Base-by-base conservation (phyloP, 805 yeast genomes). In the Candida chauliodis region DNA sequence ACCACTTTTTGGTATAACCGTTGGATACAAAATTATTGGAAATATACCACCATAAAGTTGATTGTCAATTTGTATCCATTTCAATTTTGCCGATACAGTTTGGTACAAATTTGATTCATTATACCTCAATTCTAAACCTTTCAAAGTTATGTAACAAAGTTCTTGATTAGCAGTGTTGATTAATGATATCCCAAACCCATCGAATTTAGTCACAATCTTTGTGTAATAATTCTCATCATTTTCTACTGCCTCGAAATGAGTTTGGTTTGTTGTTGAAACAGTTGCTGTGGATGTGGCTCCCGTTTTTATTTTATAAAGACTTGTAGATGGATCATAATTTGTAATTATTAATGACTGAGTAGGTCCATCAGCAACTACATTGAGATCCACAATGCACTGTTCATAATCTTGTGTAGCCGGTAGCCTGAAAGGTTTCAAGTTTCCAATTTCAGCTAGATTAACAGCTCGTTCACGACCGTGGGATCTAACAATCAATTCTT, bases 311-410 rank as follows among this genome's bases (percentile, higher is more conserved):
- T 84, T 84, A 56, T 88, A 88, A 55, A 87, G 59, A 56, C 96
- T 85, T 5, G 76, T 71, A 2, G 80, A 75, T 5, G 90, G 83
- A 49, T 87, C 93, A 52, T 87, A 87, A 40, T 85, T 81, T 1
- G 95, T 76, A 3, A 93, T 82, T 4, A 88, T 83, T 46, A 93
- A 72, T 0, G 95, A 82, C 59, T 88, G 96, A 1, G 90, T 80
- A 0, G 96, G 95, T 0, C 98, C 99, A 66, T 93, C 98, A 0
- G 97, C 98, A 29, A 88, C 82, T 13, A 93, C 97, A 53, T 89
- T 87, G 50, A 95, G 65, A 50, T 89, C 97, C 20, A 88, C 90
- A 40, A 84, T 80, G 0, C 61, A 63, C 22, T 56, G 59, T 15
- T 63, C 71, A 14, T 52, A 57, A 4, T 58, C 51, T 4, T 64